A percentile compares a stretch with the other conserved stretches of the same genome.
Conservation (phyloP, 2,329 filamentous ascomycete genomes). For the Aotearoamyces nothofagi region DNA sequence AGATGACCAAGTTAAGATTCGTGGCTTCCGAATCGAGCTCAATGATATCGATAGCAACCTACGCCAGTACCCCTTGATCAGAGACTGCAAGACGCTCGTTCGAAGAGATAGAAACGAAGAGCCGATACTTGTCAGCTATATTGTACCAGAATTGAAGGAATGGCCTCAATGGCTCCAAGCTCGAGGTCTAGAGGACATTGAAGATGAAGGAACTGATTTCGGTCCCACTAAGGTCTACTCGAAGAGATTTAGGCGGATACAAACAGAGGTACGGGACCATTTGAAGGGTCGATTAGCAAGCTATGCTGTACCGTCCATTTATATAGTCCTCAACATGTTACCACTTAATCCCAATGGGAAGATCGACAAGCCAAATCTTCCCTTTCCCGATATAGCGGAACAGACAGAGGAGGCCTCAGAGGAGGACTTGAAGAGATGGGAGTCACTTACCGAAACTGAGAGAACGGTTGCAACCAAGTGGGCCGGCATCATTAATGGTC, state of each 20-base stretch:
- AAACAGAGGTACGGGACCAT: slow-evolving; percentile 39
- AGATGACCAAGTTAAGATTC: slow-evolving; percentile 88
- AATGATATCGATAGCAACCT: slow-evolving; percentile 83
- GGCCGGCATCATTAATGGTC: slow-evolving; percentile 51
- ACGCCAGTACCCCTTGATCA: slow-evolving; percentile 56
- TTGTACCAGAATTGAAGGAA: slow-evolving; percentile 65
- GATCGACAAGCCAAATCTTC: slow-evolving; percentile 63
- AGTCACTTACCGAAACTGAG: slow-evolving; percentile 40
- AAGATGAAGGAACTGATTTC: slow-evolving; percentile 30
- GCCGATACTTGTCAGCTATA: slow-evolving; percentile 73
- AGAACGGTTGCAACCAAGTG: slow-evolving; percentile 55
- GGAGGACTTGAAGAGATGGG: slow-evolving; percentile 26
- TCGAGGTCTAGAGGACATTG: slow-evolving; percentile 35
- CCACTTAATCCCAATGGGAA: slow-evolving; percentile 81
- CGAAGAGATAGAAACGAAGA: slow-evolving; percentile 76
- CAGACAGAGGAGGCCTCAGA: slow-evolving; percentile 24
- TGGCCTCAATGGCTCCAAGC: slow-evolving; percentile 56
- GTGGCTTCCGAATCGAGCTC: slow-evolving; percentile 89
- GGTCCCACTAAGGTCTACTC: slow-evolving; percentile 24
- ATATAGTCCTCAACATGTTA: slow-evolving; percentile 57
- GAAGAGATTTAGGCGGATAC: slow-evolving; percentile 24
- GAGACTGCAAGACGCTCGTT: slow-evolving; percentile 76
- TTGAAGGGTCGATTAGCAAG: slow-evolving; percentile 55
- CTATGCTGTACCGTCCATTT: slow-evolving; percentile 62
- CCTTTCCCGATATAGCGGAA: slow-evolving; percentile 53